Evolutionary conservation across 148 eudicot species (phyloP), one percentile per base, ranked within the genome.

Genomic region (Amaranthus hypochondriacus): DNA sequence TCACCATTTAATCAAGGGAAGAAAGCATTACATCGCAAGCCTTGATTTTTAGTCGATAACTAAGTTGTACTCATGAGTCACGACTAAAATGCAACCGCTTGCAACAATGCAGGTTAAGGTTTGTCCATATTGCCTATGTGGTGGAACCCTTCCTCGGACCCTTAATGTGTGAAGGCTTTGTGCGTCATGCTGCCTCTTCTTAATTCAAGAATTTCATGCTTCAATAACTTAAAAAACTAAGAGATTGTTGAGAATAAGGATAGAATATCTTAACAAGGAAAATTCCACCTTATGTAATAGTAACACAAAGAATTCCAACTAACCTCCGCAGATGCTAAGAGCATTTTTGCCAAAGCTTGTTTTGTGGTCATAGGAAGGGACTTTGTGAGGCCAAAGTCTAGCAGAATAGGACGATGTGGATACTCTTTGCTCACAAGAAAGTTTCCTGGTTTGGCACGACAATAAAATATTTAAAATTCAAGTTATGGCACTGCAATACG

Each of bases 271-370:
- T 48, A 51, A 48, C 44, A 14, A 14, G 51, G 44, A 49, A 39
- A 67, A 67, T 53, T 53, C 46, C 62, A 60, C 63, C 68, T 53
- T 8, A 21, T 68, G 46, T 39, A 65, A 4, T 52, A 73, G 46
- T 39, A 65, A 4, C 59, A 42, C 52, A 76, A 73, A 48, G 66
- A 49, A n/a, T 74, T 28, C 62, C 21, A n/a, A 78, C 92, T 68
- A 69, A 95, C 99, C 96, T 95, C 99, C 10, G 88, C 84, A 85
- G 99, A 84, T 76, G 99, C 96, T 70, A 95, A 75, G 71, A 95
- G 87, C 99, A 95, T 95, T 84, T 92, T 92, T 73, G 99, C 99
- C 52, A 95, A 79, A 84, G 97, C 97, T 82, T 90, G 93, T 84
- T 92, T 95, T 81, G 96, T 81, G 58, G 94, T 73, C 65, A 75